Evolutionary conservation across 257 asterid species (phyloP), one percentile per base, ranked within the genome.

Genomic region (Rubia yunnanensis): DNA sequence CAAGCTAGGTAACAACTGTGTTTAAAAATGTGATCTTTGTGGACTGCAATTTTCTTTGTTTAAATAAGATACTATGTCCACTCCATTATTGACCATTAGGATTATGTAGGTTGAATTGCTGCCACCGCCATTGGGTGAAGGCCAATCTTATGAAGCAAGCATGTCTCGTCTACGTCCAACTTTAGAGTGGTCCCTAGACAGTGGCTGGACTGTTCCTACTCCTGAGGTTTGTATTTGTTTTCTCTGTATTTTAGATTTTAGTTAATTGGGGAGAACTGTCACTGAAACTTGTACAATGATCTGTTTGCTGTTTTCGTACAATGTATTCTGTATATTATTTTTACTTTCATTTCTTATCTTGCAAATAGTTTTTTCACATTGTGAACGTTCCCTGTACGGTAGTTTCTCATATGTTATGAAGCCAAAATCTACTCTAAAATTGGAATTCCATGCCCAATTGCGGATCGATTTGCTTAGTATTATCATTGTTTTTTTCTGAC

Each of bases 131-230:
- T 22, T 60, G 41, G 97, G 97, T 26, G 96, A 89, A 82, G 99
- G 97, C 39, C 24, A 31, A 14, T 13, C 63, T 36, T 85, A 92
- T 75, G 78, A 69, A 38, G 83, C 63, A 74, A 41, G 20, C 24
- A 49, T 86, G 52, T 72, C 79, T 77, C 94, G 87, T 74, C 36
- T 92, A 57, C 96, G 99, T 49, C 95, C 95, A 39, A 86, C 96
- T 63, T 82, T 92, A 55, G 83, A 83, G 52, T 92, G 99, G 99
- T 84, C 95, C 63, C 84, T 67, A 1, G 67, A 83, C 53, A 52
- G 56, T 69, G 96, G 96, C 66, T 89, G 97, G 99, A 75, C 74
- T 55, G 32, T 89, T 66, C 92, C 86, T 69, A 27, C 75, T 67
- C 59, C 75, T 31, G 69, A 66, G 95, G 97, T 87, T 62, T 36